Evolutionary conservation across 371 early-diverging fungal genomes (phyloP).

Genomic region (Apophysomyces trapeziformis): DNA sequence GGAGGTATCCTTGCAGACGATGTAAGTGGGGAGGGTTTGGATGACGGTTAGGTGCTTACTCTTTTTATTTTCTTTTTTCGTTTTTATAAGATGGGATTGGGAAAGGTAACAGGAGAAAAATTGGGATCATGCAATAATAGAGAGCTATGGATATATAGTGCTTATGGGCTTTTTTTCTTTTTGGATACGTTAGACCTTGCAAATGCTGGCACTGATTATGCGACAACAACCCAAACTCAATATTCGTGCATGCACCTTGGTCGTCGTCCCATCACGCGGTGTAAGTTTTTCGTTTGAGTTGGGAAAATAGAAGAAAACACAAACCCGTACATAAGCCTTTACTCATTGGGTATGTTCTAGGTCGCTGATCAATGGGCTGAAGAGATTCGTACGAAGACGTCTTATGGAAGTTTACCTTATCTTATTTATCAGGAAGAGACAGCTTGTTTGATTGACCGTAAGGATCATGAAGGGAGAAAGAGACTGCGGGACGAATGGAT

Average conservation of each 20-base stretch:
- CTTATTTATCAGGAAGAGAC: conserved; percentile 42
- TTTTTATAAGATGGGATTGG: conserved; percentile 43
- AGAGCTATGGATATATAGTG: neutral
- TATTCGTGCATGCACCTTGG: conserved; percentile 35
- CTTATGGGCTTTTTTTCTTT: neutral
- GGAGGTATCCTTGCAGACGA: conserved; percentile 53
- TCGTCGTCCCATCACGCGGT: conserved; percentile 44
- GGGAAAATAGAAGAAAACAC: neutral
- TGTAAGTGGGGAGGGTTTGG: conserved; percentile 13
- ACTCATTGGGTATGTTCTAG: conserved; percentile 17
- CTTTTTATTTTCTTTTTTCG: neutral
- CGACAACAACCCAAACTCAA: conserved; percentile 40
- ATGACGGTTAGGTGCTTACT: neutral
- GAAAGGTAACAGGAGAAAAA: conserved; percentile 30
- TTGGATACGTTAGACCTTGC: conserved; percentile 35
- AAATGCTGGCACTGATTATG: conserved; percentile 40
- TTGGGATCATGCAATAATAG: neutral
- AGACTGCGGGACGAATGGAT: neutral
- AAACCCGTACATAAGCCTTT: neutral
- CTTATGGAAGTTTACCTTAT: conserved; percentile 48
- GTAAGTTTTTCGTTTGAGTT: conserved; percentile 21
- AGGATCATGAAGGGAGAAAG: neutral
- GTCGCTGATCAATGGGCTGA: conserved; percentile 69
- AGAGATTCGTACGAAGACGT: conserved; percentile 63
- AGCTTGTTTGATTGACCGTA: conserved; percentile 40